These are phyloP conservation scores for Rhodotorula sp. DNA, from an alignment of 1,284 basidiomycete genomes.

Conservation along the genomic window DNA sequence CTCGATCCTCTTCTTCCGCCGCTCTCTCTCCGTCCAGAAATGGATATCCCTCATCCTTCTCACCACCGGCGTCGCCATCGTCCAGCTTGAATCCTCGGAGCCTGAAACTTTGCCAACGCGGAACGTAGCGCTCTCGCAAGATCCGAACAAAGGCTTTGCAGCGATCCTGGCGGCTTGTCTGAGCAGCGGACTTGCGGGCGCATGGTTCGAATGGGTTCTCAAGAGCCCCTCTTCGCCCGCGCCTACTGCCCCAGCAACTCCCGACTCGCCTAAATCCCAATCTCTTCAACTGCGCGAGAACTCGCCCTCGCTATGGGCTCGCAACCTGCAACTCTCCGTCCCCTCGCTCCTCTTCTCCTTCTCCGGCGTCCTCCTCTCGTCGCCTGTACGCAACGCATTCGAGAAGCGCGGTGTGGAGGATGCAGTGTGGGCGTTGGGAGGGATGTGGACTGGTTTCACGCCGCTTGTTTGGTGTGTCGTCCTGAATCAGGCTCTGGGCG, in stretches of 20 bases:
- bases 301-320: conserved; percentile 32
- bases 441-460: conserved; percentile 32
- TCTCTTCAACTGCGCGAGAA: background rate
- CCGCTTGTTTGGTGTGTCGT: conserved; percentile 41
- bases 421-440: background rate
- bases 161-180: conserved; percentile 42
- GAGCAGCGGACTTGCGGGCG: conserved; percentile 40
- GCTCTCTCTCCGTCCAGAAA: conserved; percentile 27
- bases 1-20: conserved; percentile 40
- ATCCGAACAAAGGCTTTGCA: conserved; percentile 33
- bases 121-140: background rate
- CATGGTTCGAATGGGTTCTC: conserved; percentile 40
- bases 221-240: background rate
- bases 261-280: background rate
- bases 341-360: conserved; percentile 40
- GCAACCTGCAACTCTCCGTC: conserved; percentile 42
- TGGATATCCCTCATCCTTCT: conserved; percentile 42
- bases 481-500: conserved; percentile 42
- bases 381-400: background rate
- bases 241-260: background rate
- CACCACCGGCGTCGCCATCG: conserved; percentile 30
- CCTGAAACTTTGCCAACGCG: conserved; percentile 1
- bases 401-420: background rate
- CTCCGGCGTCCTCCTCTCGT: conserved; percentile 25
- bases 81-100: conserved; percentile 15